Evolutionary conservation across 2,329 filamentous ascomycete genomes (phyloP), one percentile per base, ranked within the genome.

Genomic region (Rhinocladiella similis): DNA sequence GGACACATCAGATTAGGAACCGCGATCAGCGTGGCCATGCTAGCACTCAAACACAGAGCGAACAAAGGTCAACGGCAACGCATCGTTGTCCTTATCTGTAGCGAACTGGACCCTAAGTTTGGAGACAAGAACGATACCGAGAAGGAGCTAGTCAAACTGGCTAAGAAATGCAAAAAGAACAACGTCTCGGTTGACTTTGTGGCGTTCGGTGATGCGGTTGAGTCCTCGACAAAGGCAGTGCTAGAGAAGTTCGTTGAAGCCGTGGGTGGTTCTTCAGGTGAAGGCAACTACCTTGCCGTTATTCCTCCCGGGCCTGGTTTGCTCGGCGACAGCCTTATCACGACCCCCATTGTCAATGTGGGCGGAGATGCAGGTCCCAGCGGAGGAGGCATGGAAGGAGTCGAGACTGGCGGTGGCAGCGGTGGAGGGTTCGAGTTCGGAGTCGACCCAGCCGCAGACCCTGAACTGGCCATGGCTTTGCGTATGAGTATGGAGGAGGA

Each of bases 401-500:
- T 73, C 5, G 75, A 76, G 38, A 74, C 70, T 18, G 77, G 74
- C 25, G 77, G 72, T 12, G 74, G 69, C 5, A 79, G 80, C 50
- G 85, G 80, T 41, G 81, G 82, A 64, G 85, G 88, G 60, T 95
- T 91, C 67, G 89, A 91, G 66, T 95, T 95, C 70, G 91, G 90
- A 63, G 90, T 96, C 64, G 94, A 97, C 73, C 92, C 93, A 13
- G 88, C 87, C 52, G 83, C 92, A 68, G 94, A 99, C 70, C 94
- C 94, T 3, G 94, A 99, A 73, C 79, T 99, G 69, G 94, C 94
- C 19, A 84, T 99, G 65, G 94, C 94, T 50, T 79, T 99, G 71
- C 87, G 94, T 62, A 96, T 99, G 91, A 96, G 90, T 74, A 91
- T 96, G 83, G 94, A 99, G 73, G 94, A 99, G 72, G 94, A 99